Conservation (phyloP, 352 stramenopile species). For the Phytopythium helicoides region DNA sequence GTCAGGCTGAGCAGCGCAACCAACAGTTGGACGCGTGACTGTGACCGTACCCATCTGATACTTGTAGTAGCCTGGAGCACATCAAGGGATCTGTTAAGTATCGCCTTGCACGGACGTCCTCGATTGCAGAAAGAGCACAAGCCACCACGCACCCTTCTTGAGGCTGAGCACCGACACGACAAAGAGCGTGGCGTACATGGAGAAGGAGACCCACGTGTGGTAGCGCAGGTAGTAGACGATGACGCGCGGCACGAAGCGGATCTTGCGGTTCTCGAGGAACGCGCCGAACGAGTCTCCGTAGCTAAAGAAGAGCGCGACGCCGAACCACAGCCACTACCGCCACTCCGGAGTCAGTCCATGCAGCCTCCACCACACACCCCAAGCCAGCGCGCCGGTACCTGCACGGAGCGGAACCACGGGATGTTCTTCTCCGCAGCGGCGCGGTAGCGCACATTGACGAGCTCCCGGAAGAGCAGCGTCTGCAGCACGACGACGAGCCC, state of each 20-base stretch:
- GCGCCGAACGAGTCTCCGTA: slow-evolving; percentile 88
- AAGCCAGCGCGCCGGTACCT: slow-evolving; percentile 19
- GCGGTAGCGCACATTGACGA: slow-evolving; percentile 98
- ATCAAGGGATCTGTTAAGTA: no score
- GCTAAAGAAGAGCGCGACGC: slow-evolving; percentile 96
- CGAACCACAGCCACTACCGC: slow-evolving; percentile 96
- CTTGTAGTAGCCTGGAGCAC: slow-evolving; percentile 84
- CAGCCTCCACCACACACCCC: neutral
- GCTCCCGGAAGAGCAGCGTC: slow-evolving; percentile 94
- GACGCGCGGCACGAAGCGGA: slow-evolving; percentile 73
- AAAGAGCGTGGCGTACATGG: slow-evolving; percentile 94
- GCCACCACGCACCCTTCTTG: slow-evolving; percentile 68
- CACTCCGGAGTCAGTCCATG: neutral
- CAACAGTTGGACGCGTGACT: neutral
- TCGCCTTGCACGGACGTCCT: slow-evolving; percentile 2
- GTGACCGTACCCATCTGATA: slow-evolving; percentile 89
- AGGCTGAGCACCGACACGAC: slow-evolving; percentile 95
- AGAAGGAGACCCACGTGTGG: slow-evolving; percentile 92
- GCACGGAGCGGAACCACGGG: slow-evolving; percentile 96
- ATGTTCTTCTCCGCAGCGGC: slow-evolving; percentile 94
- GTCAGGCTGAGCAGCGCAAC: neutral
- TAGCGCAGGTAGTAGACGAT: slow-evolving; percentile 89
- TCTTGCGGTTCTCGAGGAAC: slow-evolving; percentile 85
- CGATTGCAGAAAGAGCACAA: neutral
- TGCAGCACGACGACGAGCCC: slow-evolving; percentile 85